Evolutionary conservation across 2,329 filamentous ascomycete genomes (phyloP).

Genomic region (Cadophora gregata): DNA sequence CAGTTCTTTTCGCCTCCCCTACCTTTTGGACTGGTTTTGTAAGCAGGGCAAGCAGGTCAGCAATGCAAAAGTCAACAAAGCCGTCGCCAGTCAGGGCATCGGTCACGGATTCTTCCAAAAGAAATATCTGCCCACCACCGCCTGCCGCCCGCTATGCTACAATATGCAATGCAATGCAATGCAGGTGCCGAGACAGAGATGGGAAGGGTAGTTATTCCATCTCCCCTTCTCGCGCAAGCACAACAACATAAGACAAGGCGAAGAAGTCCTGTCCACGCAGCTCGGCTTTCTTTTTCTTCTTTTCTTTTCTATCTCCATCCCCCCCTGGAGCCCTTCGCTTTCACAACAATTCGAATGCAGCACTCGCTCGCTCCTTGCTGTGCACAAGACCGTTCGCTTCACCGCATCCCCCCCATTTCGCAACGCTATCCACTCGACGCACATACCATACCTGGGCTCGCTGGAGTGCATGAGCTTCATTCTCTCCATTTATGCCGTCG

Average conservation of each 20-base stretch:
- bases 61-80: no score
- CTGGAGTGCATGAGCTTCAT: conserved; percentile 6
- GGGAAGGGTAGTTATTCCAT: no score
- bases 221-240: neutral
- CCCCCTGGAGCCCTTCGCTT: neutral
- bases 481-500: conserved; percentile 7
- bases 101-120: neutral
- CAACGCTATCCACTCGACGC: neutral
- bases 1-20: neutral
- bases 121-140: neutral
- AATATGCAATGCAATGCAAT: no score
- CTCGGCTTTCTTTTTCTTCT: no score
- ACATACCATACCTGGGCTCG: no score
- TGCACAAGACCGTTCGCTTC: neutral
- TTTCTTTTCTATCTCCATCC: no score
- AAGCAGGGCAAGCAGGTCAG: no score
- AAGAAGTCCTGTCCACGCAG: no score
- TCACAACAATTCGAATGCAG: neutral
- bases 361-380: neutral
- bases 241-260: no score
- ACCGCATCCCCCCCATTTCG: neutral
- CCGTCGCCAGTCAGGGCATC: neutral
- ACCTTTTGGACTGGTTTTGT: no score
- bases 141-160: no score
- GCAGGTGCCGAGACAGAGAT: no score